Base-by-base conservation (phyloP, 2,329 filamentous ascomycete species). In the Penicillium italicum region DNA sequence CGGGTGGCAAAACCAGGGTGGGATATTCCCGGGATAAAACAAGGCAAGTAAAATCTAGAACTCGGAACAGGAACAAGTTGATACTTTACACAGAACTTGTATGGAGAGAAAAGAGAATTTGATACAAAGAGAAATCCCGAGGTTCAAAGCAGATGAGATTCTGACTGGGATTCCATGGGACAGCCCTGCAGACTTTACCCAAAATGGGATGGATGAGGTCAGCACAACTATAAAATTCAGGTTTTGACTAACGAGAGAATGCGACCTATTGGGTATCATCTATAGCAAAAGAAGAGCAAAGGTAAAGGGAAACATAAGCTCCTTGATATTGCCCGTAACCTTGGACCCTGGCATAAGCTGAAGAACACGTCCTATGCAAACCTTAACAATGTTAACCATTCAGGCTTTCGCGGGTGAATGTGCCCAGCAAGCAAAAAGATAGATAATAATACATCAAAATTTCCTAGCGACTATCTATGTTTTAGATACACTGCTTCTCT, bases 1-100 rank as follows among this genome's bases (percentile, higher is more conserved):
- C 56, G 58, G 51, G 61, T 65, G 63, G 63, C 63, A 55, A 65
- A 44, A 28, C 41, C 49, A 55, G 50, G 12, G 59, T 57, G 55
- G 53, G 60, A 61, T 54, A 59, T 57, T 37, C 38, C 18, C 38
- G 40, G 31, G 20, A 42, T 20, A 11, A 28, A 53, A 24, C 44
- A 43, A 48, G 40, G 38, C 48, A 22, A 18, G 24, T 28, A 56
- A 54, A 52, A 8, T 40, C 20, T 22, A 7, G 8, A 22, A 11
- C 31, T 33, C 18, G 24, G 16, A 42, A n/a, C 4, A 12, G 10
- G 18, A 43, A 18, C 9, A 34, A 16, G 20, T 33, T n/a, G 10
- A 9, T 6, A 28, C 5, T 28, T 28, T 16, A 22, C n/a, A n/a
- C n/a, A n/a, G n/a, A n/a, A n/a, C 37, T 26, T 28, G 24, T 42